A percentile compares a stretch with the other conserved stretches of the same genome.
phyloP scores from a whole-genome alignment of 202 grass and related monocot genomes.

The Bolboschoenoplectus hybrid region DNA sequence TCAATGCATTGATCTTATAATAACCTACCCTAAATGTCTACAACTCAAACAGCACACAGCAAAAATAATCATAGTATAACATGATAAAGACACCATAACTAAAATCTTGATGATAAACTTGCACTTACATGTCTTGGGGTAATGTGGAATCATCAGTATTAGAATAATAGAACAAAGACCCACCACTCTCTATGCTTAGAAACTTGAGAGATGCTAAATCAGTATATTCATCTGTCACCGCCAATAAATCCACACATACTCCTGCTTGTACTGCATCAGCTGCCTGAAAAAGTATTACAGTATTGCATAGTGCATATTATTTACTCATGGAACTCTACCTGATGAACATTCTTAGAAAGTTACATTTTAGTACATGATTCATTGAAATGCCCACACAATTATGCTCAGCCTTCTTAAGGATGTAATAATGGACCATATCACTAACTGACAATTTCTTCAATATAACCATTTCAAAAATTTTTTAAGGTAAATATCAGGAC shows the following conservation, averaged over 20 bases:
- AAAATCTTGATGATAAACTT: background rate
- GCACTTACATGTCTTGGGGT: conserved; percentile 90
- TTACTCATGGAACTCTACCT: background rate
- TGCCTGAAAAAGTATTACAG: conserved; percentile 54
- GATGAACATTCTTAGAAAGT: background rate
- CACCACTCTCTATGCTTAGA: conserved; percentile 94
- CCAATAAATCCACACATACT: conserved; percentile 94
- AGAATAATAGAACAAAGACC: conserved; percentile 83
- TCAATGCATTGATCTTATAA: conserved; percentile 20
- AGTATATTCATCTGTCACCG: conserved; percentile 90
- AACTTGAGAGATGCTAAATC: conserved; percentile 97
- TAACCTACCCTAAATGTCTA: background rate
- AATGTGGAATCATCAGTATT: conserved; percentile 92
- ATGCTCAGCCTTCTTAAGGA: background rate
- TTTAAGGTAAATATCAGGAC: background rate
- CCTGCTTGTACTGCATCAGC: conserved; percentile 92
- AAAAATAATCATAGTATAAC: conserved; percentile 35
- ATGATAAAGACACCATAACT: background rate
- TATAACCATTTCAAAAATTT: background rate
- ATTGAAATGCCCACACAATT: background rate
- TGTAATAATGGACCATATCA: conserved; percentile 2
- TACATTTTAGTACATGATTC: background rate
- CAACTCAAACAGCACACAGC: conserved; percentile 8
- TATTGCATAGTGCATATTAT: background rate
- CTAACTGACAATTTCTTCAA: background rate